phyloP scores from a whole-genome alignment of 345 rosid genomes.

The Aquilaria yunnanensis region DNA sequence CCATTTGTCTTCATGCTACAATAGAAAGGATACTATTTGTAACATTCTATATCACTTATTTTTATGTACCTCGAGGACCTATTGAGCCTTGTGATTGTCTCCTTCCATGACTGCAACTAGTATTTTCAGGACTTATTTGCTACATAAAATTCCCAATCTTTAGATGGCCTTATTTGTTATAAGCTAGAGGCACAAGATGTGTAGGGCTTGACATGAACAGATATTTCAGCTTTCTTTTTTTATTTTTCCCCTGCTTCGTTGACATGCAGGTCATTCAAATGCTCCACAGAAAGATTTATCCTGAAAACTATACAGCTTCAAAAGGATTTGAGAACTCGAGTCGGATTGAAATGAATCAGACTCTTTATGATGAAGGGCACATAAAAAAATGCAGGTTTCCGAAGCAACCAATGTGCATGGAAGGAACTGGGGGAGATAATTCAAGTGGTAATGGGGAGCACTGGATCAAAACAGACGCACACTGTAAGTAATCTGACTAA shows the following conservation, averaged over 20 bases:
- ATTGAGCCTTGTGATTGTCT: too few species aligned
- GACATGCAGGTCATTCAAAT: conserved; percentile 60
- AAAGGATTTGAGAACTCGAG: conserved; percentile 18
- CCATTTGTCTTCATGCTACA: too few species aligned
- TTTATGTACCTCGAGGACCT: too few species aligned
- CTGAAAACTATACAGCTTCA: conserved; percentile 39
- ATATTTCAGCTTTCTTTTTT: too few species aligned
- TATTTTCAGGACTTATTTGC: too few species aligned
- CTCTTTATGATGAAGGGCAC: conserved; percentile 18
- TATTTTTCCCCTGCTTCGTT: not conserved
- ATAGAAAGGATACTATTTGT: too few species aligned
- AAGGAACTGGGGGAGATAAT: conserved; percentile 21
- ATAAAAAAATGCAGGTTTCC: conserved; percentile 22
- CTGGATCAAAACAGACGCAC: conserved; percentile 94
- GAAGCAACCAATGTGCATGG: conserved; percentile 21
- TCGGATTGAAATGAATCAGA: conserved; percentile 16
- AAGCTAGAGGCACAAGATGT: too few species aligned
- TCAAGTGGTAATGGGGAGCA: conserved; percentile 45
- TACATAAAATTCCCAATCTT: too few species aligned
- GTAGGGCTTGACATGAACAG: too few species aligned
- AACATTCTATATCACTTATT: too few species aligned
- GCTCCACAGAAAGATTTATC: conserved; percentile 71
- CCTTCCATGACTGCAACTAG: too few species aligned
- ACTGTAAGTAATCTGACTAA: conserved; percentile 54
- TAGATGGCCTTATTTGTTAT: too few species aligned